Conservation (phyloP, 1,284 basidiomycete species). For the Vanrija humicola region DNA sequence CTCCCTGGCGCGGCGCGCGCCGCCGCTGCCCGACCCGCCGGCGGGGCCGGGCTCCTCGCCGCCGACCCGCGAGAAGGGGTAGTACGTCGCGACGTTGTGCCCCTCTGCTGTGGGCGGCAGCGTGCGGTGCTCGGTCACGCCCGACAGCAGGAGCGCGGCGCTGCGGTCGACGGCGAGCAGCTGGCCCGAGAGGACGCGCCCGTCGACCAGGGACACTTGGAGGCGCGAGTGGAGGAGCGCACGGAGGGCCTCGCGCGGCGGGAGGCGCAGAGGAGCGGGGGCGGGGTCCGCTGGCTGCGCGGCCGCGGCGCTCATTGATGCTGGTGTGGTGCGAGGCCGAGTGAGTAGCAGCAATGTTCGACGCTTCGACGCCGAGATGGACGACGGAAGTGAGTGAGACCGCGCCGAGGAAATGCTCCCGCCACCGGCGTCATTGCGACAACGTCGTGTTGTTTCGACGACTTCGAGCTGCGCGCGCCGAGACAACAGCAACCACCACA, state of each 20-base stretch:
- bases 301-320: neutral
- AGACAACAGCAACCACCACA: no score
- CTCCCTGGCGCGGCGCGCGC: conserved; percentile 1
- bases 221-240: conserved; percentile 16
- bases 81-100: conserved; percentile 10
- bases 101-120: neutral
- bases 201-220: conserved; percentile 8
- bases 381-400: no score
- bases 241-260: conserved; percentile 1
- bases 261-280: neutral
- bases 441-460: no score
- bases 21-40: neutral
- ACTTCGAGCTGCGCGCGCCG: no score
- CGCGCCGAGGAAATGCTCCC: no score
- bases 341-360: no score
- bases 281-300: neutral
- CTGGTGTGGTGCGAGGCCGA: neutral
- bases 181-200: conserved; percentile 5
- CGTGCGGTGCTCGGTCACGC: conserved; percentile 6
- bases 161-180: conserved; percentile 9
- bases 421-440: no score
- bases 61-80: conserved; percentile 8
- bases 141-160: conserved; percentile 8
- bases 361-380: no score
- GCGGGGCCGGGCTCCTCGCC: neutral